phyloP scores from a whole-genome alignment of 768 basidiomycete species.

The Leucosporidium yakuticum region DNA sequence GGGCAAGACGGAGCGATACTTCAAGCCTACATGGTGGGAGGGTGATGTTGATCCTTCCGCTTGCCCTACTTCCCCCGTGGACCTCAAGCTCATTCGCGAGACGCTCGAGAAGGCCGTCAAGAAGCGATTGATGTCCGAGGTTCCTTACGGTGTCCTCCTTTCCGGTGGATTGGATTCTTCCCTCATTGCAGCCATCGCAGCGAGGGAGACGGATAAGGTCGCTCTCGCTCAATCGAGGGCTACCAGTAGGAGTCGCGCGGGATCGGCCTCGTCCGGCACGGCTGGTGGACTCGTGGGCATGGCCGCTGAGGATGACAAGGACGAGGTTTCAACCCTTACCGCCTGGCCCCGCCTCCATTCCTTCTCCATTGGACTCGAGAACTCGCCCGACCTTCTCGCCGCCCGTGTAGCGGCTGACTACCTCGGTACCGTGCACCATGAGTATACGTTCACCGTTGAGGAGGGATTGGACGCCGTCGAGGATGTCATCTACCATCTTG shows the following conservation, averaged over 20 bases:
- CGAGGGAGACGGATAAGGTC: constrained; percentile 88
- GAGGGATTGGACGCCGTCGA: constrained; percentile 95
- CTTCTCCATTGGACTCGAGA: constrained; percentile 89
- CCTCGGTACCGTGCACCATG: constrained; percentile 91
- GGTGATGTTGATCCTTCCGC: constrained; percentile 63
- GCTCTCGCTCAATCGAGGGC: constrained; percentile 60
- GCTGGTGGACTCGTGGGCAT: constrained; percentile 22
- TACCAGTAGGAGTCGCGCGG: constrained; percentile 3
- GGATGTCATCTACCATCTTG: constrained; percentile 95
- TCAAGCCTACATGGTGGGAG: constrained; percentile 79
- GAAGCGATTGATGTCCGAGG: constrained; percentile 95
- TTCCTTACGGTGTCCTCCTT: constrained; percentile 93
- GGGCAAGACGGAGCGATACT: constrained; percentile 73
- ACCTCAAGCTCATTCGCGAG: constrained; percentile 67
- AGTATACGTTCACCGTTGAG: constrained; percentile 95
- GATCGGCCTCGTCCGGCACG: constrained; percentile 45
- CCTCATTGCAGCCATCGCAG: constrained; percentile 89
- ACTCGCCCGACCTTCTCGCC: constrained; percentile 90
- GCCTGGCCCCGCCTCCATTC: constrained; percentile 96
- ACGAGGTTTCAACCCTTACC: constrained; percentile 54
- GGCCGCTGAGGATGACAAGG: constrained; percentile 28
- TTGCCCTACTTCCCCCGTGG: constrained; percentile 57
- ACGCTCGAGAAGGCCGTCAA: constrained; percentile 83
- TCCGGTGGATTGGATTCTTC: constrained; percentile 94
- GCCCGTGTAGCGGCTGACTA: constrained; percentile 88